A percentile compares a stretch with the other conserved stretches of the same genome.
These are phyloP conservation scores for Leccinellum albellum DNA, from an alignment of 768 basidiomycete genomes.

Conservation along the genomic window DNA sequence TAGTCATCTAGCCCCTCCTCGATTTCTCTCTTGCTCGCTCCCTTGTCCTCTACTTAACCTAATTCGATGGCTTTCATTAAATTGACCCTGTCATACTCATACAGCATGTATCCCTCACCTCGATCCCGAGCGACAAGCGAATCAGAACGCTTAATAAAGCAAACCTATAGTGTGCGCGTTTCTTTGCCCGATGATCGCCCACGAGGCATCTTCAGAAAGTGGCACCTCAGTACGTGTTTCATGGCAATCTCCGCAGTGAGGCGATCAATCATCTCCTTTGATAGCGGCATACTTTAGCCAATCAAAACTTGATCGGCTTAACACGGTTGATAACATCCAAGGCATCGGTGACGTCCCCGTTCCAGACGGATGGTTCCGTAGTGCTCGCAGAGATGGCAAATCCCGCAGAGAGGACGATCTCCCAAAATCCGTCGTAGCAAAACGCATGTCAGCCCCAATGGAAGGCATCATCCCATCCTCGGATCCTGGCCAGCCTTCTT, in stretches of 20 bases:
- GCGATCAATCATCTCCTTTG: slow-evolving; percentile 7
- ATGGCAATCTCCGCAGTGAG: slow-evolving; percentile 29
- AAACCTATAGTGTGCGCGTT: slow-evolving; percentile 51
- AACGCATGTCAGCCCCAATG: slow-evolving; percentile 33
- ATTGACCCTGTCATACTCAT: slow-evolving; percentile 12
- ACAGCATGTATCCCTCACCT: slow-evolving; percentile 38
- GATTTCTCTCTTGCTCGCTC: slow-evolving; percentile 19
- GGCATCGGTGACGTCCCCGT: slow-evolving; percentile 62
- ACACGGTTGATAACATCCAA: slow-evolving; percentile 67
- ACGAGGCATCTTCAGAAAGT: slow-evolving; percentile 43
- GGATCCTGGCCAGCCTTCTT: slow-evolving; percentile 18
- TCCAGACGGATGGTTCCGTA: slow-evolving; percentile 76
- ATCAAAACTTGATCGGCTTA: slow-evolving; percentile 64
- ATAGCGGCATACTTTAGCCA: slow-evolving; percentile 85
- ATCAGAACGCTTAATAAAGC: slow-evolving; percentile 48
- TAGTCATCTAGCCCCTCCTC: slow-evolving; percentile 20
- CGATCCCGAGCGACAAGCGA: slow-evolving; percentile 37
- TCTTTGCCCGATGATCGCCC: slow-evolving; percentile 42
- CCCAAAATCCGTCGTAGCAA: slow-evolving; percentile 47
- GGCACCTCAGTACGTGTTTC: slow-evolving; percentile 48
- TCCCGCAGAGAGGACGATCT: slow-evolving; percentile 37
- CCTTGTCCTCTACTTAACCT: slow-evolving; percentile 26
- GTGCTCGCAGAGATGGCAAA: slow-evolving; percentile 66
- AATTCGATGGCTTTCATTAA: slow-evolving; percentile 23
- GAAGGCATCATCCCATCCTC: slow-evolving; percentile 25